Evolutionary conservation across 768 basidiomycete species (phyloP), one percentile per base, ranked within the genome.

Genomic region (Cubamyces lactineus): DNA sequence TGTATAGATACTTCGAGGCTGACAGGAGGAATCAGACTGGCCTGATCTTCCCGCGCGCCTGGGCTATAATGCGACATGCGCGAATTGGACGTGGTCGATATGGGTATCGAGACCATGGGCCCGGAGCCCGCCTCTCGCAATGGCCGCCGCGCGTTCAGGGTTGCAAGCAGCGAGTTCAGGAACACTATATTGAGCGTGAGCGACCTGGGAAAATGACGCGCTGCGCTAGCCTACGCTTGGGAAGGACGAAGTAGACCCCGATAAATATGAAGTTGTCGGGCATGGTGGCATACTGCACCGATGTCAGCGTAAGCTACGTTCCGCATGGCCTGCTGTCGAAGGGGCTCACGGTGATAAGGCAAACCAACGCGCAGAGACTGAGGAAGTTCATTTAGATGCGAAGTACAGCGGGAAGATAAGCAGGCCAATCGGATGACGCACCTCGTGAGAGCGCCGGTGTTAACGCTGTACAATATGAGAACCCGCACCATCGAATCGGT

Each of bases 361-460:
- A 64, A 5, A 59, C 21, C 9, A 68, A 42, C 15, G 68, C 65
- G 51, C 68, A 71, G 6, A 70, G 41, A 43, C 71, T 72, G 40
- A 16, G 23, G 5, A 28, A 4, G 16, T 7, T 19, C 11, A 51
- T 26, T 38, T 26, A 59, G 4, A n/a, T 15, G 5, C 16, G 39
- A 26, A 53, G 15, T 23, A 17, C 2, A 48, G 26, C 16, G 1
- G 40, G 9, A 2, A 16, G 40, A 17, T 24, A 54, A 17, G 5
- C 28, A 23, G 34, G 47, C 34, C 34, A 9, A 28, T 39, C 34
- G 12, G 41, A 21, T 41, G 26, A 30, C 67, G 34, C 13, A 67
- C 70, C 68, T 67, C 16, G 71, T 72, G 52, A 72, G 53, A 40
- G 65, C 59, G 26, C 69, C 67, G 6, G 69, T 69, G 42, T 72